Conservation (phyloP, 306 rosid genomes). For the Cotoneaster glaucophyllus region DNA sequence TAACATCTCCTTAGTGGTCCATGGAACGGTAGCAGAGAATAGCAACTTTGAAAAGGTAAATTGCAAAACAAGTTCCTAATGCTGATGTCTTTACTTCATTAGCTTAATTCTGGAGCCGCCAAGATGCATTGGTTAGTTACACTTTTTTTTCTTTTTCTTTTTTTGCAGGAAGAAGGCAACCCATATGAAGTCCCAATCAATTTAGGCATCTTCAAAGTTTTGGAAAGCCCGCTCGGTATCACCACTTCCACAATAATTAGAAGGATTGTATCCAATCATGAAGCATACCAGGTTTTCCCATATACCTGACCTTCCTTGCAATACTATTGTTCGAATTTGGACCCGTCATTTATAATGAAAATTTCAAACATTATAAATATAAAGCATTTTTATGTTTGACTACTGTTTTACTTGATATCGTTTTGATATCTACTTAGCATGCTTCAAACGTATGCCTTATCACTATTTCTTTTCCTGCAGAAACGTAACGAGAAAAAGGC, state of each 20-base stretch:
- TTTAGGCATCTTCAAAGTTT: conserved; percentile 74
- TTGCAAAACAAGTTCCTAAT: neutral
- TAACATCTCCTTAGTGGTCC: conserved; percentile 81
- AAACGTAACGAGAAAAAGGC: conserved; percentile 83
- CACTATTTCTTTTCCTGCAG: conserved; percentile 30
- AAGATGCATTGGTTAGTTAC: conserved; percentile 13
- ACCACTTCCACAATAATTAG: conserved; percentile 85
- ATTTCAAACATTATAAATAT: neutral
- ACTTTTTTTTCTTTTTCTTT: conserved; percentile 17
- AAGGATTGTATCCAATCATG: conserved; percentile 85
- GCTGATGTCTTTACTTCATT: neutral
- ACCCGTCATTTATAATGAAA: neutral
- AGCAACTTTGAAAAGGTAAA: conserved; percentile 82
- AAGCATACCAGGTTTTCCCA: conserved; percentile 79
- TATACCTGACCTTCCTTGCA: neutral
- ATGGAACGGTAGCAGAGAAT: conserved; percentile 84
- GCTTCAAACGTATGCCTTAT: neutral
- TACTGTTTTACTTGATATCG: neutral
- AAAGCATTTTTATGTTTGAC: neutral
- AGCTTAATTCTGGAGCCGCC: neutral
- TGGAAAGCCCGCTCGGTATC: conserved; percentile 70
- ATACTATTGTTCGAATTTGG: neutral
- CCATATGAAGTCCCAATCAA: conserved; percentile 87
- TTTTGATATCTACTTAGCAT: neutral
- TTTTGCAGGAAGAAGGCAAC: conserved; percentile 54